Base-by-base conservation (phyloP, 2,329 filamentous ascomycete species). In the Aspergillus transmontanensis region DNA sequence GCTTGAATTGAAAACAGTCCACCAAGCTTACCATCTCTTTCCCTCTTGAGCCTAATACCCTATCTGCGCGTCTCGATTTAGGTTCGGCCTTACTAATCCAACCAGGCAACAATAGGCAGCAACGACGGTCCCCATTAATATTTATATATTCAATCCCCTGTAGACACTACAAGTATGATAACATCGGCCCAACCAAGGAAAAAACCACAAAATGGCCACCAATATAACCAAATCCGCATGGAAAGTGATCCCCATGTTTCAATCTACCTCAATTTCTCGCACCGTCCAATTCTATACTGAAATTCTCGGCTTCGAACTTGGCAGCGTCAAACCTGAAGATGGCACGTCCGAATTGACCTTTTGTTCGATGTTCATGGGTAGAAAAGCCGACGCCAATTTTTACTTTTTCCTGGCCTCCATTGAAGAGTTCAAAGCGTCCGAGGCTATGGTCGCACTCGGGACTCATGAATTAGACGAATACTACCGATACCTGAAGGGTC, bases 11-110 rank as follows among this genome's bases (percentile, higher is more conserved):
- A 6, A 7, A 6, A 36, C 6, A 3, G 34, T 2, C 14, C 14
- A 16, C 1, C 2, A 16, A 7, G 6, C 0, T 6, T 6, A 36
- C 1, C 6, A 2, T 16, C 14, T 11, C 0, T 16, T 16, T 3
- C 2, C 34, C 12, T 36, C 6, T 0, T 4, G 6, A 16, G 6
- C 34, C 14, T 16, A 16, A 7, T 36, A 16, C 0, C 34, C 16
- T 36, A 0, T 16, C 34, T 7, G 14, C 6, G 34, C 10, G 2
- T 14, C 14, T 16, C 14, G 12, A 36, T 6, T 36, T 16, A 3
- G 6, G 34, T 3, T 36, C 34, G 6, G 34, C 16, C 14, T 36
- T 36, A 36, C 34, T 36, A 36, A 36, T 36, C 34, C 14, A 36
- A 16, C 12, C 14, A 36, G 34, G 34, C 34, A 36, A 16, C 14